phyloP scores from a whole-genome alignment of 306 rosid genomes.

The Glycine tomentella region DNA sequence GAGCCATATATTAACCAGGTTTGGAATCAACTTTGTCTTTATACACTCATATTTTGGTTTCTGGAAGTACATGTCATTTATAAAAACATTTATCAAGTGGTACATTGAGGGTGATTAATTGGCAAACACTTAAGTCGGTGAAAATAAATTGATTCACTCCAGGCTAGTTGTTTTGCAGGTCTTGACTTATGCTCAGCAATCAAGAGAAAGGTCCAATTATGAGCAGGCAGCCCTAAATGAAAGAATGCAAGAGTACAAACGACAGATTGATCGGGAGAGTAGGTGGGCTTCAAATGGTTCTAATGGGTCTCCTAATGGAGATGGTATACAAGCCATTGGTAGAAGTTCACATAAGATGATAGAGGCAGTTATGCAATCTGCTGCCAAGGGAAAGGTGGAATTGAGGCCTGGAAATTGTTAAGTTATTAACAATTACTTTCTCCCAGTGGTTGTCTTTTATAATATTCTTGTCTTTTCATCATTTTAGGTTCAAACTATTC shows the following conservation, averaged over 20 bases:
- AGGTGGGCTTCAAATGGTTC: conserved; percentile 93
- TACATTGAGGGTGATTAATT: conserved; percentile 32
- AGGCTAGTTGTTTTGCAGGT: conserved; percentile 68
- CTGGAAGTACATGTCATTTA: conserved; percentile 16
- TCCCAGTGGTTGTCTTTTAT: conserved; percentile 28
- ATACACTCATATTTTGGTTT: background rate
- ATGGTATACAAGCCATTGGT: conserved; percentile 98
- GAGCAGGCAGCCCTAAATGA: conserved; percentile 99
- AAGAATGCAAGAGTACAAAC: conserved; percentile 96
- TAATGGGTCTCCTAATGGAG: conserved; percentile 97
- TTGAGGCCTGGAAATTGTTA: conserved; percentile 34
- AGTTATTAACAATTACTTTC: conserved; percentile 25
- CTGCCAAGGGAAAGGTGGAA: conserved; percentile 97
- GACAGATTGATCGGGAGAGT: conserved; percentile 98
- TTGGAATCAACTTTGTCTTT: conserved; percentile 37
- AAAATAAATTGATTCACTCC: conserved; percentile 44
- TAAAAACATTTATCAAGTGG: conserved; percentile 12
- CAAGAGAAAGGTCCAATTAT: conserved; percentile 97
- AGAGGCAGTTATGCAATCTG: conserved; percentile 99
- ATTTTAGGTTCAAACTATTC: conserved; percentile 94
- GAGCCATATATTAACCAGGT: conserved; percentile 98
- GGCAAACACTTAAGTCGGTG: background rate
- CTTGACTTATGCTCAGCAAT: conserved; percentile 97
- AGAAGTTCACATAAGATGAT: conserved; percentile 99
- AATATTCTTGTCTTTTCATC: conserved; percentile 22